These are phyloP conservation scores for Saksenaea oblongispora DNA, from an alignment of 371 early-diverging fungal species.

Conservation along the genomic window DNA sequence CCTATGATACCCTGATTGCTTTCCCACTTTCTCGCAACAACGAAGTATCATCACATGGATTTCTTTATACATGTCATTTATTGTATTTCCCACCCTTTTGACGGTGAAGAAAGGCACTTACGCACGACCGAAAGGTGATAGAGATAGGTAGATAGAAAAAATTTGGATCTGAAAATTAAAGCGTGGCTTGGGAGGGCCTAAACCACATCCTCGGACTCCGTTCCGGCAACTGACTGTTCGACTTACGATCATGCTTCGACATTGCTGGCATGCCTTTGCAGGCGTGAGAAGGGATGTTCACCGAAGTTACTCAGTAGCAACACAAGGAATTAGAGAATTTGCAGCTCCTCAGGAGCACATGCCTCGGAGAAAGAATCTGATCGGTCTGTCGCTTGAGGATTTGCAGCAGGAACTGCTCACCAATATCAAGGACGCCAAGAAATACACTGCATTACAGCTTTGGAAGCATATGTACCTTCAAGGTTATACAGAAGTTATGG, in stretches of 20 bases:
- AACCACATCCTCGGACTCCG: no score
- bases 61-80: no score
- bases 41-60: no score
- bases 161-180: no score
- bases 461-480: conserved; percentile 70
- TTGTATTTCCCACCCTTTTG: no score
- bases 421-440: conserved; percentile 31
- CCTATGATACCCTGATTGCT: not conserved
- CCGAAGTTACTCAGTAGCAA: not conserved
- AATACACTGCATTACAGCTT: conserved; percentile 61
- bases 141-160: no score
- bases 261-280: not conserved
- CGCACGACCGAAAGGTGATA: no score
- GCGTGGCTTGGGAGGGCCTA: no score
- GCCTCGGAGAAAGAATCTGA: conserved; percentile 44
- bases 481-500: conserved; percentile 21
- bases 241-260: not conserved
- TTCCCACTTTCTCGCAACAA: no score
- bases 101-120: no score
- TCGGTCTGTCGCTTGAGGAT: conserved; percentile 45
- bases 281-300: not conserved
- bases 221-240: not conserved
- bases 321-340: not conserved
- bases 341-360: not conserved
- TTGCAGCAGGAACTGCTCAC: conserved; percentile 37